These are phyloP conservation scores for Vanrija humicola DNA, from an alignment of 1,284 basidiomycete species.

Conservation along the genomic window DNA sequence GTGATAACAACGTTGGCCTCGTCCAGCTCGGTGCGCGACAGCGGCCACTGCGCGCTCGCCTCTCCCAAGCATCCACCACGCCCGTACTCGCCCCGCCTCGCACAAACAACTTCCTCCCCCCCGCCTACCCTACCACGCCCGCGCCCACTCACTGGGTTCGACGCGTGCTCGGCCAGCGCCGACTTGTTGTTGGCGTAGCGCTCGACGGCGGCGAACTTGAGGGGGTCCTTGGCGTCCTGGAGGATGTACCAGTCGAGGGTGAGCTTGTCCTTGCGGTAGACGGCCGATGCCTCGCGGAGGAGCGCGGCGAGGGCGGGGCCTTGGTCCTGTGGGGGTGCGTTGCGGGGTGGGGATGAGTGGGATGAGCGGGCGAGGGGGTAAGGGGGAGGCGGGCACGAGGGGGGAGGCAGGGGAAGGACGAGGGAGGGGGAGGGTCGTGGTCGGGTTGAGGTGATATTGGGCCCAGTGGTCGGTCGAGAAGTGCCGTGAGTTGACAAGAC, in stretches of 20 bases:
- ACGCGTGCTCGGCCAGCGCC: slow-evolving; percentile 44
- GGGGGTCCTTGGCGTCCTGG: slow-evolving; percentile 47
- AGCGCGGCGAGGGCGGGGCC: slow-evolving; percentile 45
- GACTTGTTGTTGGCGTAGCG: slow-evolving; percentile 43
- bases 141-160: slow-evolving; percentile 36
- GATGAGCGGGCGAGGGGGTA: not conserved
- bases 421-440: not conserved
- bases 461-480: no score
- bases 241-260: slow-evolving; percentile 47
- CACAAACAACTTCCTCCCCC: no score
- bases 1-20: no score
- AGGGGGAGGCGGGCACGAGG: not conserved
- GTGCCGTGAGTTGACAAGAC: no score
- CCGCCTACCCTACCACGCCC: no score
- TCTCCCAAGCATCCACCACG: no score
- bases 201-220: slow-evolving; percentile 49
- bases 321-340: slow-evolving; percentile 28
- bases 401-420: not conserved
- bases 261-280: slow-evolving; percentile 47
- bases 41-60: no score
- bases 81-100: no score
- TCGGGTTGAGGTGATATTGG: no score
- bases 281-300: slow-evolving; percentile 44
- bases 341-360: not conserved
- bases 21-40: no score